Conservation (phyloP, 257 asterid species). For the Nicotiana sylvestris region DNA sequence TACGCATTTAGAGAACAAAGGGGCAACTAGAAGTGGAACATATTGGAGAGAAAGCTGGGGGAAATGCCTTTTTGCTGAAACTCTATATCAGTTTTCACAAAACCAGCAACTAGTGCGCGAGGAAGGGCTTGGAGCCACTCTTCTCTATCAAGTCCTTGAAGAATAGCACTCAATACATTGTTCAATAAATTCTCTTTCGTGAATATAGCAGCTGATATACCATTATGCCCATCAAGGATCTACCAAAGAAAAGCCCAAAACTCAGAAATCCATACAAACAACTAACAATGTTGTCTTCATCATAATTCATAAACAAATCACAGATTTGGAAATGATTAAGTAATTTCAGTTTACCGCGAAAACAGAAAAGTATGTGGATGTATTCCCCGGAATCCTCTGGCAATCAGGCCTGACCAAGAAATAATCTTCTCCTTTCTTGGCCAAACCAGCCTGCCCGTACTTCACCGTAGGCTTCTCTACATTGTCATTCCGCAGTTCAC, state of each 20-base stretch:
- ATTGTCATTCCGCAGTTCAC: conserved; percentile 64
- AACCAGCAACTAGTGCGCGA: conserved; percentile 92
- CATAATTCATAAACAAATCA: background rate
- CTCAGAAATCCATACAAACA: background rate
- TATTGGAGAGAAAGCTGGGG: background rate
- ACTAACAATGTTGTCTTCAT: background rate
- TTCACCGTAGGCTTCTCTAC: conserved; percentile 65
- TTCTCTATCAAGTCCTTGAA: conserved; percentile 63
- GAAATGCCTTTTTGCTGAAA: conserved; percentile 75
- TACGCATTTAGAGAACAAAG: background rate
- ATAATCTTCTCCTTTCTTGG: conserved; percentile 92
- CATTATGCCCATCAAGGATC: conserved; percentile 98
- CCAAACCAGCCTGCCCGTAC: conserved; percentile 79
- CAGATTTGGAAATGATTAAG: background rate
- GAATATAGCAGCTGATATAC: conserved; percentile 92
- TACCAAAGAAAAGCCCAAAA: conserved; percentile 19
- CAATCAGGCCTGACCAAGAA: conserved; percentile 64
- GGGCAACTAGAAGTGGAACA: background rate
- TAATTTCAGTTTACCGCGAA: conserved; percentile 55
- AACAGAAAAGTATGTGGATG: conserved; percentile 62
- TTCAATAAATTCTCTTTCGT: conserved; percentile 80
- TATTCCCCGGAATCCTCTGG: conserved; percentile 59
- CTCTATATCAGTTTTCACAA: conserved; percentile 94
- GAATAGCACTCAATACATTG: conserved; percentile 87
- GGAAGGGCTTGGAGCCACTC: conserved; percentile 98